phyloP scores from a whole-genome alignment of 1,284 basidiomycete species.

The Afroboletus lepidellus region DNA sequence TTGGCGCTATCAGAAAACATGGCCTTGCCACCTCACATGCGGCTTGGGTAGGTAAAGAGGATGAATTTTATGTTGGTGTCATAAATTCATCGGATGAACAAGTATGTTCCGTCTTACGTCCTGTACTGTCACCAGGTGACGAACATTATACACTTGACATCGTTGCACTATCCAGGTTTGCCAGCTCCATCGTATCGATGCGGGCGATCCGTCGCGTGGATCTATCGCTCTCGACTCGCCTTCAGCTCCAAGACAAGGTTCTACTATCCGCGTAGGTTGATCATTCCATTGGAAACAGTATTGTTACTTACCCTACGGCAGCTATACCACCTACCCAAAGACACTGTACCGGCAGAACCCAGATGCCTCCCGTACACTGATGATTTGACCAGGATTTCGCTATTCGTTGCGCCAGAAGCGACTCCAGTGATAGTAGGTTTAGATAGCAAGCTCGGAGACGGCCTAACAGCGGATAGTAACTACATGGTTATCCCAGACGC shows the following conservation, averaged over 20 bases:
- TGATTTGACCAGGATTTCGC: constrained; percentile 14
- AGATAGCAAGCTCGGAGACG: not conserved
- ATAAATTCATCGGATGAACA: constrained; percentile 28
- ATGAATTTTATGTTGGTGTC: constrained; percentile 65
- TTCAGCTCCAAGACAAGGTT: constrained; percentile 55
- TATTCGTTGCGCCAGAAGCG: constrained; percentile 23
- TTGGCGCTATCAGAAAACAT: constrained; percentile 52
- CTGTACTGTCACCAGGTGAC: not conserved
- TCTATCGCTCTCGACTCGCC: constrained; percentile 68
- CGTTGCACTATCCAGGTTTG: constrained; percentile 33
- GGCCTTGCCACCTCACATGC: constrained; percentile 35
- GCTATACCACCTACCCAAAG: constrained; percentile 20
- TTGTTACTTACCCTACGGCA: constrained; percentile 1
- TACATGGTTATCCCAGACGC: constrained; percentile 31
- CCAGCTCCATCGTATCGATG: constrained; percentile 60
- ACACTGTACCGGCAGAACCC: not conserved
- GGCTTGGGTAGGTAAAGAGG: constrained; percentile 48
- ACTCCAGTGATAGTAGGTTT: not conserved
- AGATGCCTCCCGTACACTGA: not conserved
- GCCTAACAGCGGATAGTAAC: not conserved
- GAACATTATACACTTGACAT: not conserved
- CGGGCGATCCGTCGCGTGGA: constrained; percentile 80
- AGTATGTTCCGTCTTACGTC: constrained; percentile 1
- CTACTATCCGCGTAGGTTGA: constrained; percentile 57
- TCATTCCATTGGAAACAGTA: not conserved